Conservation (phyloP, 768 basidiomycete genomes). For the Chlorophyllum brunneum region DNA sequence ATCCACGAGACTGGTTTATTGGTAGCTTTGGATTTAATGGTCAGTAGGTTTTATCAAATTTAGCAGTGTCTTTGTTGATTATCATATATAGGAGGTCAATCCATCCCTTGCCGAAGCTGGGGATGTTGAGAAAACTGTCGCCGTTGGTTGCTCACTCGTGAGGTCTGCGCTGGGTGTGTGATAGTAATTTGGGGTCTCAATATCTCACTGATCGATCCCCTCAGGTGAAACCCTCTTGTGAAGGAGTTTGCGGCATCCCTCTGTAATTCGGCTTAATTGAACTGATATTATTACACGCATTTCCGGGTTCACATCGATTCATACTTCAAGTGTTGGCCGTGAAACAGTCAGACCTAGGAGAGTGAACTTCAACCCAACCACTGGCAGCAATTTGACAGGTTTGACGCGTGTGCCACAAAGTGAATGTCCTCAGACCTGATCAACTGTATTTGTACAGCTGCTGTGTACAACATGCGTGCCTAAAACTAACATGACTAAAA, state of each 20-base stretch:
- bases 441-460: too few relatives aligned
- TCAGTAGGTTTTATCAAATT: conserved; percentile 29
- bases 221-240: conserved; percentile 43
- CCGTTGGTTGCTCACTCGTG: conserved; percentile 84
- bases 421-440: too few relatives aligned
- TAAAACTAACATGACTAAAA: too few relatives aligned
- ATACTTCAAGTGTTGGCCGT: too few relatives aligned
- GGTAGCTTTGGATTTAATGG: conserved; percentile 94
- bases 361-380: too few relatives aligned
- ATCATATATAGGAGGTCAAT: conserved; percentile 77
- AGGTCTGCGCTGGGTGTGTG: conserved; percentile 75
- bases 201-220: conserved; percentile 13
- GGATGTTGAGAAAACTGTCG: conserved; percentile 83
- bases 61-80: neutral
- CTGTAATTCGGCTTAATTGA: neutral
- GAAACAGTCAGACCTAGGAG: too few relatives aligned
- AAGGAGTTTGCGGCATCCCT: conserved; percentile 1
- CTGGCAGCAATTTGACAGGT: too few relatives aligned
- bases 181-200: neutral
- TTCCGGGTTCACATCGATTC: neutral
- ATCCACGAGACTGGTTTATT: conserved; percentile 90
- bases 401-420: too few relatives aligned
- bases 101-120: conserved; percentile 80
- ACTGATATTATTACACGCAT: neutral
- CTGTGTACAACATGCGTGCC: too few relatives aligned